Percentiles rank a stretch among this genome's conserved stretches.
Conservation (phyloP, 257 asterid species). For the Anisodus tanguticus region DNA sequence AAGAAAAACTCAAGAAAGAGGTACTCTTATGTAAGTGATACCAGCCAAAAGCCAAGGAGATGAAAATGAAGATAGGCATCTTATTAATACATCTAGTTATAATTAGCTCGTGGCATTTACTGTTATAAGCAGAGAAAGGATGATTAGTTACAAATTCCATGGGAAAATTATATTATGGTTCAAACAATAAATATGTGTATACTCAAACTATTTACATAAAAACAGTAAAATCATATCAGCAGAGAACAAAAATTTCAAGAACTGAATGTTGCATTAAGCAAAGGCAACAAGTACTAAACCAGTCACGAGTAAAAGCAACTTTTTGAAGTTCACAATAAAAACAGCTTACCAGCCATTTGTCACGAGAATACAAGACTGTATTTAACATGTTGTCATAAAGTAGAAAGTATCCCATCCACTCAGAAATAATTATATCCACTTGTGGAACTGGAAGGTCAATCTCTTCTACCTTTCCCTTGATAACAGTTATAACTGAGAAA, state of each 20-base stretch:
- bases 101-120: not conserved
- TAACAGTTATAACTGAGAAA: constrained; percentile 74
- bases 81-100: not conserved
- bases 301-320: not conserved
- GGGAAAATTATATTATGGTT: not conserved
- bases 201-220: not conserved
- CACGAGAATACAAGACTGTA: constrained; percentile 86
- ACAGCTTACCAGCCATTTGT: constrained; percentile 86
- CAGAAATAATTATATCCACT: constrained; percentile 91
- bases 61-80: not conserved
- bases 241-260: constrained; percentile 17
- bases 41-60: not conserved
- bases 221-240: not conserved
- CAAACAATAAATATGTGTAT: not conserved
- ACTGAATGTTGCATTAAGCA: not conserved
- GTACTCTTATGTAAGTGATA: not conserved
- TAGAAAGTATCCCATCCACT: constrained; percentile 97
- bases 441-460: constrained; percentile 88
- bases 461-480: constrained; percentile 93
- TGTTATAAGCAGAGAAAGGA: not conserved
- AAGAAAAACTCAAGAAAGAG: not conserved
- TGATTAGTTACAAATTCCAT: constrained; percentile 5
- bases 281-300: not conserved
- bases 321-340: not conserved
- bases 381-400: constrained; percentile 88